These are phyloP conservation scores for Didymella pinodella DNA, from an alignment of 2,329 filamentous ascomycete species.

Conservation along the genomic window DNA sequence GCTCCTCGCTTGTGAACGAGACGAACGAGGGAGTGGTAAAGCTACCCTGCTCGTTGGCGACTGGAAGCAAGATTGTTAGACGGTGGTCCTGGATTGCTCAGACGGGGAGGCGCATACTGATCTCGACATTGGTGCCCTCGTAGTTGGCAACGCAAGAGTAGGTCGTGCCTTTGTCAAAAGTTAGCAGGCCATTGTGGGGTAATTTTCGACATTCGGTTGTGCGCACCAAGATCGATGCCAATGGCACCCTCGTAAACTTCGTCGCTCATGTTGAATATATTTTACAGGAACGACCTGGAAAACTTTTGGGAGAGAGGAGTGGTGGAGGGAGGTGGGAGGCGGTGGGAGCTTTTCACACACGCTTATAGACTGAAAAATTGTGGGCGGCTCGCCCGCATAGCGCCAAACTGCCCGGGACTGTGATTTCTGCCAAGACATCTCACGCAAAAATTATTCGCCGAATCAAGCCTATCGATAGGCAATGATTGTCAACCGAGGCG, in stretches of 20 bases:
- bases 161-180: conserved; percentile 78
- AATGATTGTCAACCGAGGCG: conserved; percentile 17
- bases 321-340: conserved; percentile 43
- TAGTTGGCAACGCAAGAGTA: conserved; percentile 99
- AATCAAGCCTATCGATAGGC: conserved; percentile 22
- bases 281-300: conserved; percentile 41
- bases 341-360: conserved; percentile 34
- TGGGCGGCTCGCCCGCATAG: conserved; percentile 28
- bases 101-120: conserved; percentile 68
- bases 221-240: conserved; percentile 97
- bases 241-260: conserved; percentile 99
- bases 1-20: conserved; percentile 98
- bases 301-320: conserved; percentile 41
- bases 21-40: conserved; percentile 99
- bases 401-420: conserved; percentile 14
- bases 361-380: conserved; percentile 26
- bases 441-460: conserved; percentile 24
- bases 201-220: conserved; percentile 29
- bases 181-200: conserved; percentile 45
- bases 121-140: conserved; percentile 99
- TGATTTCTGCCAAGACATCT: conserved; percentile 9
- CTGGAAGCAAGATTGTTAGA: conserved; percentile 52
- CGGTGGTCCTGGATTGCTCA: conserved; percentile 10
- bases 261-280: conserved; percentile 79
- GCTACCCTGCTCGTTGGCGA: conserved; percentile 99